Evolutionary conservation across 2,329 filamentous ascomycete genomes (phyloP).

Genomic region (Xylaria sp.): DNA sequence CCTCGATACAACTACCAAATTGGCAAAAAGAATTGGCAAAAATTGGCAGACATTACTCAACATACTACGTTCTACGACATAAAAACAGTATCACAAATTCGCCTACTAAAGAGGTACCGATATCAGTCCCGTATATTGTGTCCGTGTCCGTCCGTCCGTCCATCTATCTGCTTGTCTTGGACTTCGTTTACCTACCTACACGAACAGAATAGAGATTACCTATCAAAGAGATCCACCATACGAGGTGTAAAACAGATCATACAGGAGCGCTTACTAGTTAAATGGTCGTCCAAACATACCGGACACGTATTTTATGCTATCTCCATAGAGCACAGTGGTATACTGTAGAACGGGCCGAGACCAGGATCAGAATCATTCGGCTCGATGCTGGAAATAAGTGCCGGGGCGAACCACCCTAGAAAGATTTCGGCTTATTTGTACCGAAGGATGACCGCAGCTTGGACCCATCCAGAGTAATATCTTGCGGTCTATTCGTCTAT

Average conservation of each 20-base stretch:
- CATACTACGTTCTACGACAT: not conserved
- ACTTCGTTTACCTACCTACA: slow-evolving; percentile 16
- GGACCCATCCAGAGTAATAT: slow-evolving; percentile 31
- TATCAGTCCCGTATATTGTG: not conserved
- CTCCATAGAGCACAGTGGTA: not conserved
- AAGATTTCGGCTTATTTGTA: slow-evolving; percentile 27
- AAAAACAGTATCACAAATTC: not conserved
- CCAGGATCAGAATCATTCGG: slow-evolving; percentile 22
- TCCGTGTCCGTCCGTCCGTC: not conserved
- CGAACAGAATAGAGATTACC: slow-evolving; percentile 1
- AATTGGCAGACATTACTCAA: too few relatives aligned
- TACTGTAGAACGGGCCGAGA: slow-evolving; percentile 26
- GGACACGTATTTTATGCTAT: slow-evolving; percentile 13
- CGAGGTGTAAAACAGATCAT: not conserved
- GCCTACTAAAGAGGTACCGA: not conserved
- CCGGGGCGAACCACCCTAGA: slow-evolving; percentile 29
- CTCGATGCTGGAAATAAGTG: slow-evolving; percentile 23
- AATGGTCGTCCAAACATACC: slow-evolving; percentile 8
- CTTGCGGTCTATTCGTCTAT: slow-evolving; percentile 19
- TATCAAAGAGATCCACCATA: slow-evolving; percentile 11
- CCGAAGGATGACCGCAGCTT: slow-evolving; percentile 29
- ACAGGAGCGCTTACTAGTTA: slow-evolving; percentile 30
- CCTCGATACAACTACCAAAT: not conserved
- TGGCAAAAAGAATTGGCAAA: too few relatives aligned
- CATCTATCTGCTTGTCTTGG: slow-evolving; percentile 17